These are phyloP conservation scores for Ogataea allantospora DNA, from an alignment of 805 yeast species.

Conservation along the genomic window DNA sequence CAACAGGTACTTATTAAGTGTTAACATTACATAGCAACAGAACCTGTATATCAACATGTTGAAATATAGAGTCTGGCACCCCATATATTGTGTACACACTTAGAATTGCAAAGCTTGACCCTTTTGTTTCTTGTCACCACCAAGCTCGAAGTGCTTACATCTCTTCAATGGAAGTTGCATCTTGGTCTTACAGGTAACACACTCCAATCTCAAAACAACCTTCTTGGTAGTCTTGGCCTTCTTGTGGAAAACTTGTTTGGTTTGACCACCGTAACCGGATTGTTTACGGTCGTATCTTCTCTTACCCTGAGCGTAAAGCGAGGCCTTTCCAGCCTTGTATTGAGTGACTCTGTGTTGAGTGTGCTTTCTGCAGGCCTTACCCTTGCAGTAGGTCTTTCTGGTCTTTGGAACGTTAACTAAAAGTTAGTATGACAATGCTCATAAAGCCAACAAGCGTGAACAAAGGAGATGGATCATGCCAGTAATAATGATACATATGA, in stretches of 20 bases:
- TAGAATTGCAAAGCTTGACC: constrained; percentile 99
- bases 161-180: constrained; percentile 97
- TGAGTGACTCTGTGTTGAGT: constrained; percentile 99
- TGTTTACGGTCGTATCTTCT: constrained; percentile 99
- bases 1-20: constrained; percentile 5
- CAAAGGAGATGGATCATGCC: too few species aligned
- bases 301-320: constrained; percentile 99
- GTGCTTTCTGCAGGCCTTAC: constrained; percentile 98
- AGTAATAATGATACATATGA: background rate
- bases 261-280: constrained; percentile 99
- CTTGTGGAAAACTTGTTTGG: constrained; percentile 99
- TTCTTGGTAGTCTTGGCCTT: constrained; percentile 99
- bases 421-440: constrained; percentile 8
- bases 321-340: constrained; percentile 99
- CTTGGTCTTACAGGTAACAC: constrained; percentile 98
- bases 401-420: constrained; percentile 99
- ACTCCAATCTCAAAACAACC: constrained; percentile 98
- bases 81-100: constrained; percentile 32
- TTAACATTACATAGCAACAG: constrained; percentile 12
- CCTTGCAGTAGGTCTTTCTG: constrained; percentile 99
- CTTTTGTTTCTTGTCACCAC: constrained; percentile 99
- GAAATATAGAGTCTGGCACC: constrained; percentile 5
- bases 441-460: too few species aligned
- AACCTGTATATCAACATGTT: constrained; percentile 2
- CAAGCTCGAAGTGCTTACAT: constrained; percentile 99